Evolutionary conservation across 2,329 filamentous ascomycete species (phyloP), one percentile per base, ranked within the genome.

Genomic region (Pseudocercospora musae): DNA sequence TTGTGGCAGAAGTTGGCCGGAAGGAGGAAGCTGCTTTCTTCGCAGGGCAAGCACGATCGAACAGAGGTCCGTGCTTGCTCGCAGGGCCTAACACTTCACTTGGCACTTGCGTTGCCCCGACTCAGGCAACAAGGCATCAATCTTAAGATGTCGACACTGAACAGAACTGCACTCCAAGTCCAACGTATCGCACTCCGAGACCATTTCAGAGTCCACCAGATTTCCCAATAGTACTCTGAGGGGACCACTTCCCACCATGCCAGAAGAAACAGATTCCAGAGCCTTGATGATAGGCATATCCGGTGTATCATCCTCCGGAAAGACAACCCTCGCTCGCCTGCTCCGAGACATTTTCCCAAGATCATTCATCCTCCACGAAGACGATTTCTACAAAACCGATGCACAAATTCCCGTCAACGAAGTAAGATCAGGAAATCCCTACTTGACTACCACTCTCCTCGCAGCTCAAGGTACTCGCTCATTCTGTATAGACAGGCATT

Each of bases 381-480:
- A 99, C 79, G 95, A 99, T 77, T 99, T 98, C 75, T 99, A 96
- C 79, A 87, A 87, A 67, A 82, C 90, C 0, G 94, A 98, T 74
- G 78, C 84, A 29, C 84, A 92, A 84, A 85, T 85, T 42, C 78
- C 81, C 1, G 73, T 83, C 15, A 79, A 80, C 25, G 69, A 33
- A 27, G 50, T 53, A n/a, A n/a, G n/a, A n/a, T n/a, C n/a, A n/a
- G n/a, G n/a, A n/a, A n/a, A n/a, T n/a, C n/a, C n/a, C n/a, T n/a
- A n/a, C n/a, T n/a, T n/a, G n/a, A n/a, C n/a, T n/a, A n/a, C n/a
- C n/a, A n/a, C n/a, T n/a, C n/a, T n/a, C n/a, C n/a, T n/a, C n/a
- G n/a, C n/a, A n/a, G n/a, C n/a, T n/a, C n/a, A n/a, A n/a, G n/a
- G n/a, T n/a, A n/a, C n/a, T n/a, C n/a, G n/a, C n/a, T n/a, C n/a